A percentile compares a stretch with the other conserved stretches of the same genome.
Conservation (phyloP, 345 rosid genomes). For the Isatis tinctoria region DNA sequence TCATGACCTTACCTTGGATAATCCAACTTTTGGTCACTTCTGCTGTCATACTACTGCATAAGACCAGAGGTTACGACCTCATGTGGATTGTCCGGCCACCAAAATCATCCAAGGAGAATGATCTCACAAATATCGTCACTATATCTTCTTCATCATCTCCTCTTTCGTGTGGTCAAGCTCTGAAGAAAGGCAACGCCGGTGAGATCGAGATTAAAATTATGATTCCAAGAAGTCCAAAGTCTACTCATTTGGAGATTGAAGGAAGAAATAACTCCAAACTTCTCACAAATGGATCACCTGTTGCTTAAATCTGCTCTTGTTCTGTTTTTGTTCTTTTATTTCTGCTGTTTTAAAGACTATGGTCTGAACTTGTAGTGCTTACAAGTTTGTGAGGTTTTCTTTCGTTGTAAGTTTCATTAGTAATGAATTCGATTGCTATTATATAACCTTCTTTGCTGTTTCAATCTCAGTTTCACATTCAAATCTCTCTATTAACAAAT, state of each 20-base stretch:
- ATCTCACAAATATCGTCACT: background rate
- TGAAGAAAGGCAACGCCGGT: slow-evolving; percentile 18
- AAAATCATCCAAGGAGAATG: slow-evolving; percentile 14
- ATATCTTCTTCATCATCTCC: slow-evolving; percentile 23
- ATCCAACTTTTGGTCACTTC: slow-evolving; percentile 28
- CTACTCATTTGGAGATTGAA: slow-evolving; percentile 22
- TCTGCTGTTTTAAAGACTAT: background rate
- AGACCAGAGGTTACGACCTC: slow-evolving; percentile 21
- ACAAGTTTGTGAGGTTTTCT: slow-evolving; percentile 8
- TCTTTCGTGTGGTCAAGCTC: slow-evolving; percentile 17
- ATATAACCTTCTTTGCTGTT: background rate
- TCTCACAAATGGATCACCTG: slow-evolving; percentile 16
- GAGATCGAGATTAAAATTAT: slow-evolving; percentile 29
- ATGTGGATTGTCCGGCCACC: slow-evolving; percentile 29
- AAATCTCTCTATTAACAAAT: background rate
- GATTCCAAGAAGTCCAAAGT: slow-evolving; percentile 11
- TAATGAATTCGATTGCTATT: background rate
- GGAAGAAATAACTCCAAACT: slow-evolving; percentile 20
- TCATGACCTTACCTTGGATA: slow-evolving; percentile 29
- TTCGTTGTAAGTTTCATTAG: background rate
- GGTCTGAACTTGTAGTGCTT: slow-evolving; percentile 19
- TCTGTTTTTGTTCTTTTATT: slow-evolving; percentile 13
- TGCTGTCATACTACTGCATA: slow-evolving; percentile 10
- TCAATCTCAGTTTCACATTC: slow-evolving; percentile 1
- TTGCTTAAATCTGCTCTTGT: slow-evolving; percentile 9